Evolutionary conservation across 2,329 filamentous ascomycete genomes (phyloP), one percentile per base, ranked within the genome.

Genomic region (Talaromyces sp.): DNA sequence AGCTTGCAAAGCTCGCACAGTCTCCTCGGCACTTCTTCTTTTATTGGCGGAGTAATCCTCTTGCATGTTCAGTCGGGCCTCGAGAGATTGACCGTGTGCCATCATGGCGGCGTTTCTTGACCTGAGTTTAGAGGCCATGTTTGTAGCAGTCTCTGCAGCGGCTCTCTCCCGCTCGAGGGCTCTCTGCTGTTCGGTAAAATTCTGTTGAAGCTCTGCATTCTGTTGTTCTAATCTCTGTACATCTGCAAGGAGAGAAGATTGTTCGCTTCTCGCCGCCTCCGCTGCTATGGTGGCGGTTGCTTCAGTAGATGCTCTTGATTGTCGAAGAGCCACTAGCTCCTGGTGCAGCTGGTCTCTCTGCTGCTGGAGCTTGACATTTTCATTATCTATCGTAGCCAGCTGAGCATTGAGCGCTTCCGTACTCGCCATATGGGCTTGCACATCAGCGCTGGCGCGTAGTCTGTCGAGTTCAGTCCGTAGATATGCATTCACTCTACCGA

Each of bases 371-470:
- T 37, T 31, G 35, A 25, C 35, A 25, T 44, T 35, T 12, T 59
- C 61, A 14, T 63, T 21, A 37, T 59, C 25, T 40, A 25, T 21
- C 31, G 61, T 16, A 28, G 35, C 37, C 8, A 58, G 21, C 12
- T 50, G 40, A 11, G 9, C 40, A 11, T 21, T 23, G 9, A 44
- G 40, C 40, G 40, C 40, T 11, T 44, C 40, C 18, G 23, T 21
- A 44, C 40, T 23, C 31, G 39, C 31, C 52, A 11, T 44, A n/a
- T 39, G 9, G 23, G 14, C 39, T 11, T 59, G 35, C 12, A 37
- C 35, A 18, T 63, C 61, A 35, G 23, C 40, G 16, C 25, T 28
- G 33, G 33, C 9, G 7, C 61, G 56, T 46, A 59, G 40, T 18
- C 31, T 25, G 23, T 44, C 11, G 44, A 55, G n/a, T 28, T 63